A percentile compares a stretch with the other conserved stretches of the same genome.
These are phyloP conservation scores for Ganoderma sinense DNA, from an alignment of 1,284 basidiomycete species.

Conservation along the genomic window DNA sequence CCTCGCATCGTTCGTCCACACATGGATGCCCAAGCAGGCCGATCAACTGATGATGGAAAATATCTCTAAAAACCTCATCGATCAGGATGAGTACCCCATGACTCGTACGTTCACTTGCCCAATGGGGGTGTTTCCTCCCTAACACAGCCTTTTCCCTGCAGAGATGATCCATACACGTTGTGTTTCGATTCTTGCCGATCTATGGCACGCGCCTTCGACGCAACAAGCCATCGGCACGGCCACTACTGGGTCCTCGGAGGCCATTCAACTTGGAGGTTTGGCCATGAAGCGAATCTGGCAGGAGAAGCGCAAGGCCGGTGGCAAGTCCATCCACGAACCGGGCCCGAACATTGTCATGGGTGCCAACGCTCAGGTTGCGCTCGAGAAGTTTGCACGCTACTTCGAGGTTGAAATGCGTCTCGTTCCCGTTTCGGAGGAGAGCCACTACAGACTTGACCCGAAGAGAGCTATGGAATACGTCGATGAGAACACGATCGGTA, in stretches of 20 bases:
- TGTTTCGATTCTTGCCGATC: slow-evolving; percentile 86
- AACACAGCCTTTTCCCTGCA: slow-evolving; percentile 33
- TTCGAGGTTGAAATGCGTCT: slow-evolving; percentile 90
- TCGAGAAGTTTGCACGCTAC: slow-evolving; percentile 92
- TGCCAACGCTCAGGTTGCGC: slow-evolving; percentile 48
- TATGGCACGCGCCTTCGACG: slow-evolving; percentile 89
- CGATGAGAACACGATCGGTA: slow-evolving; percentile 92
- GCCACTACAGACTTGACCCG: slow-evolving; percentile 84
- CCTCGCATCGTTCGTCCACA: slow-evolving; percentile 79
- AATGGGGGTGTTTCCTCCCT: background rate
- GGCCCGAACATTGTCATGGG: slow-evolving; percentile 59
- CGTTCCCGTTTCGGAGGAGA: slow-evolving; percentile 79
- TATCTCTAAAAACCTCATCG: slow-evolving; percentile 89
- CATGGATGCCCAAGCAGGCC: slow-evolving; percentile 68
- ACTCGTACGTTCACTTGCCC: slow-evolving; percentile 59
- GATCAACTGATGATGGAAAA: slow-evolving; percentile 85
- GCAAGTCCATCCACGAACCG: slow-evolving; percentile 88
- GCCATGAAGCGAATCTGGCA: slow-evolving; percentile 98
- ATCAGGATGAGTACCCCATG: slow-evolving; percentile 92
- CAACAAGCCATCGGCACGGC: slow-evolving; percentile 88
- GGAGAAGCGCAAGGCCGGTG: slow-evolving; percentile 83
- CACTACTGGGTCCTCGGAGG: slow-evolving; percentile 94
- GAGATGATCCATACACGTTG: slow-evolving; percentile 84
- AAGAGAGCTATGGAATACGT: slow-evolving; percentile 88
- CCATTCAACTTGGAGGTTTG: slow-evolving; percentile 92